Evolutionary conservation across 768 basidiomycete species (phyloP).

Genomic region (Kondoa subrosea): DNA sequence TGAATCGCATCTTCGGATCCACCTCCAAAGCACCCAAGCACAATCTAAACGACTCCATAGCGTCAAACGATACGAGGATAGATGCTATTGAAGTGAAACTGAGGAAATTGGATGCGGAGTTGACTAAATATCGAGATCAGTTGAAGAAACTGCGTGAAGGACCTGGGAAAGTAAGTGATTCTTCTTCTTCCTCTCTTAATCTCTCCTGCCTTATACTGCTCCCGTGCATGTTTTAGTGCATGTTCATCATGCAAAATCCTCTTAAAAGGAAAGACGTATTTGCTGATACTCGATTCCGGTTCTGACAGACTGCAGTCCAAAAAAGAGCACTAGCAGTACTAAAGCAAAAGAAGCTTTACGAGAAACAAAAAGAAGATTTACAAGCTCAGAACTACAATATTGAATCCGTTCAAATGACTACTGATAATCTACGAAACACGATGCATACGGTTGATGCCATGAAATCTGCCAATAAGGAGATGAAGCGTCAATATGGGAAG

Average conservation of each 20-base stretch:
- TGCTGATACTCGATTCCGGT: no score
- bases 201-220: no score
- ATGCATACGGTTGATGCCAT: slow-evolving; percentile 98
- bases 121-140: slow-evolving; percentile 81
- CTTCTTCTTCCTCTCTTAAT: neutral
- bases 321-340: slow-evolving; percentile 82
- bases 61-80: slow-evolving; percentile 36
- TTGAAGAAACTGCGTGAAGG: slow-evolving; percentile 85
- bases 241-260: no score
- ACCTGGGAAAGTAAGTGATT: slow-evolving; percentile 65
- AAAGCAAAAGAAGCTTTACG: slow-evolving; percentile 93
- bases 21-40: slow-evolving; percentile 53
- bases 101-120: slow-evolving; percentile 86
- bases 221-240: no score
- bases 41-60: slow-evolving; percentile 77
- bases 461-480: slow-evolving; percentile 86
- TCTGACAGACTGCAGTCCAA: slow-evolving; percentile 64
- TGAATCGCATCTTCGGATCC: slow-evolving; percentile 33
- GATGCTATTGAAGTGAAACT: slow-evolving; percentile 66
- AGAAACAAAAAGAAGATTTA: slow-evolving; percentile 73
- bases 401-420: slow-evolving; percentile 85
- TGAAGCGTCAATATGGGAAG: slow-evolving; percentile 92
- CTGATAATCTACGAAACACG: slow-evolving; percentile 95
- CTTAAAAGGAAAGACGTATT: neutral
- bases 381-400: slow-evolving; percentile 95